A percentile compares a stretch with the other conserved stretches of the same genome.
These are phyloP conservation scores for Cordyceps fumosorosea DNA, from an alignment of 2,329 filamentous ascomycete species.

Conservation along the genomic window DNA sequence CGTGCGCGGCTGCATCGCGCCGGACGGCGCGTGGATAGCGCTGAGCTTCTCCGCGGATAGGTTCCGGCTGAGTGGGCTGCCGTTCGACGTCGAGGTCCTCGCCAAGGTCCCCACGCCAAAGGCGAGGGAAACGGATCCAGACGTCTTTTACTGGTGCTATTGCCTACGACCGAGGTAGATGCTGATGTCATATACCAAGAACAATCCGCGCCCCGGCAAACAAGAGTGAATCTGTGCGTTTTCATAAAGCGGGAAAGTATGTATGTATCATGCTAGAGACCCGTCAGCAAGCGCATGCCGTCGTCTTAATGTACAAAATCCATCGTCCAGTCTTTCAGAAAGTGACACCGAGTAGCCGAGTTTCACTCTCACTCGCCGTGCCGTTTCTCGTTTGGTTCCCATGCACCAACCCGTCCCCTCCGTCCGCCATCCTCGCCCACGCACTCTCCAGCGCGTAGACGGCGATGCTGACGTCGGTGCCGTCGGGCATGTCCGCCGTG, in stretches of 20 bases:
- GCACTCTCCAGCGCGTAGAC: conserved; percentile 23
- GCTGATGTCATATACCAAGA: not conserved
- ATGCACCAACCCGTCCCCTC: conserved; percentile 9
- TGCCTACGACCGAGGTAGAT: conserved; percentile 28
- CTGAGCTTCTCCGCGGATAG: conserved; percentile 39
- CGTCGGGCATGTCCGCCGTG: conserved; percentile 17
- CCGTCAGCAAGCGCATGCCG: not conserved
- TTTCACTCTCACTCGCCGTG: not conserved
- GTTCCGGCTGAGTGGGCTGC: conserved; percentile 31
- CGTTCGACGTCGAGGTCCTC: conserved; percentile 36
- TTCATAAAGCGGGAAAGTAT: not conserved
- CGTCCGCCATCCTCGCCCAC: conserved; percentile 16
- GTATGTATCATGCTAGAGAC: not conserved
- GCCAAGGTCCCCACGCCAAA: conserved; percentile 37
- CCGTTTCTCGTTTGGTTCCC: conserved; percentile 8
- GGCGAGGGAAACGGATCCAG: conserved; percentile 34
- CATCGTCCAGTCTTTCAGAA: not conserved
- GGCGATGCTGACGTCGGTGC: conserved; percentile 17
- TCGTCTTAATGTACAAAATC: not conserved
- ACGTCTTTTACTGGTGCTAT: conserved; percentile 41
- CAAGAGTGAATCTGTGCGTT: not conserved
- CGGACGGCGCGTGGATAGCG: conserved; percentile 39
- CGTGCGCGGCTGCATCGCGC: conserved; percentile 29
- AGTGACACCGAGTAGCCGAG: not conserved
- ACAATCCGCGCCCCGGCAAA: not conserved